Evolutionary conservation across 2,329 filamentous ascomycete genomes (phyloP), one percentile per base, ranked within the genome.

Genomic region (Pestalotiopsis sp.): DNA sequence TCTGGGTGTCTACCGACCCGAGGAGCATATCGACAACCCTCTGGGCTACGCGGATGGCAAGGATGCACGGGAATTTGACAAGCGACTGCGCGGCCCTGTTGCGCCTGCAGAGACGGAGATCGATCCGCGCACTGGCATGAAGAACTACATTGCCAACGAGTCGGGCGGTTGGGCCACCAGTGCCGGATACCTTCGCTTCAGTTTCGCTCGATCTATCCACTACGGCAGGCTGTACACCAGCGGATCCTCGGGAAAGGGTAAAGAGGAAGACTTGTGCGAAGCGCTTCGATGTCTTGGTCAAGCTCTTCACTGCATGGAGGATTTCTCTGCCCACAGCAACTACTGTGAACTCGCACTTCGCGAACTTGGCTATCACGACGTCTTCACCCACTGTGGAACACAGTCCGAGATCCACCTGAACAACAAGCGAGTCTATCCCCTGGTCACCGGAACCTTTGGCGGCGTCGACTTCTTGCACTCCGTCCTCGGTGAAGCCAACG

Each of bases 91-190:
- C 65, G 92, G 91, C 1, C 95, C 95, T 0, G 90, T 98, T 9
- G 83, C 89, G 69, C 86, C 87, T 4, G 80, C 88, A 56, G 93
- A 96, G 76, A 88, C 93, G 23, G 90, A 93, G 69, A 88, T 96
- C 68, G 93, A 96, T 75, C 82, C 83, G 41, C 83, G 87, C 5
- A 96, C 93, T 1, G 95, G 95, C n/a, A 97, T 99, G 95, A 99
- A 98, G 82, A 98, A 98, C 79, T 99, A 99, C 80, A 98, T 99
- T 73, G 91, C 95, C 70, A 98, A 98, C 76, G 95, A 98, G 79
- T 84, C 83, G 14, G 93, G 94, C 4, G 87, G 89, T 56, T 98
- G 95, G 93, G 93, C 95, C 1, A 99, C 96, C 23, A 97, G 94
- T 71, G 85, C 93, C 7, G 95, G 93, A 52, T 98, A 95, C 76